These are phyloP conservation scores for Jatropha curcas DNA, from an alignment of 345 rosid species.

Conservation along the genomic window DNA sequence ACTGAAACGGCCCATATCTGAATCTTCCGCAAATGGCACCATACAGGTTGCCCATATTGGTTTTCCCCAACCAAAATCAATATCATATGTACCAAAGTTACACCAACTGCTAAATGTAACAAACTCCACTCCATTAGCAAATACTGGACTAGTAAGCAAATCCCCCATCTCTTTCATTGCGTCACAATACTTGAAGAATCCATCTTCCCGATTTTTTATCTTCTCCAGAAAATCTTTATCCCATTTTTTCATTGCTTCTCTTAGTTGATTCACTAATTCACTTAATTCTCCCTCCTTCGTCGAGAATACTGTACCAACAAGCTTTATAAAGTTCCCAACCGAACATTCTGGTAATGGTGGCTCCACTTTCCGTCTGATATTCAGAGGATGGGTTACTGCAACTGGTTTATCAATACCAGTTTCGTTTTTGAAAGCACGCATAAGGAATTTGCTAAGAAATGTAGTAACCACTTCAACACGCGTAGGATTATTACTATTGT, in stretches of 20 bases:
- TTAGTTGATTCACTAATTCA: not conserved
- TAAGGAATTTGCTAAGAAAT: slow-evolving; percentile 41
- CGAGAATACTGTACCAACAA: not conserved
- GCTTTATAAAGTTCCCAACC: not conserved
- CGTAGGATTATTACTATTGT: slow-evolving; percentile 40
- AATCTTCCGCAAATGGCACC: no score
- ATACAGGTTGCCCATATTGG: slow-evolving; percentile 16
- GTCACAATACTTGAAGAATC: not conserved
- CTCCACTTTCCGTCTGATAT: not conserved
- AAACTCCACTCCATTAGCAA: not conserved
- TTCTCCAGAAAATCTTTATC: not conserved
- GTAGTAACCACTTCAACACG: slow-evolving; percentile 53
- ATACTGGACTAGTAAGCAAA: no score
- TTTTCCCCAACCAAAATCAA: slow-evolving; percentile 25
- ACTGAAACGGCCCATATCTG: no score
- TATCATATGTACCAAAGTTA: slow-evolving; percentile 3
- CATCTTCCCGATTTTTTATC: not conserved
- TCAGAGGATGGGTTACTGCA: not conserved
- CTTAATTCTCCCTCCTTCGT: not conserved
- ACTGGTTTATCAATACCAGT: slow-evolving; percentile 21
- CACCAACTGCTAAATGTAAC: not conserved
- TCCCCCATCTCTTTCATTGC: not conserved
- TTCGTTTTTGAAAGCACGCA: slow-evolving; percentile 29
- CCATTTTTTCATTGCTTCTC: slow-evolving; percentile 2
- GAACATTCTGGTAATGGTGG: slow-evolving; percentile 10